These are phyloP conservation scores for Pseudofabraea citricarpa DNA, from an alignment of 2,329 filamentous ascomycete species.

Conservation along the genomic window DNA sequence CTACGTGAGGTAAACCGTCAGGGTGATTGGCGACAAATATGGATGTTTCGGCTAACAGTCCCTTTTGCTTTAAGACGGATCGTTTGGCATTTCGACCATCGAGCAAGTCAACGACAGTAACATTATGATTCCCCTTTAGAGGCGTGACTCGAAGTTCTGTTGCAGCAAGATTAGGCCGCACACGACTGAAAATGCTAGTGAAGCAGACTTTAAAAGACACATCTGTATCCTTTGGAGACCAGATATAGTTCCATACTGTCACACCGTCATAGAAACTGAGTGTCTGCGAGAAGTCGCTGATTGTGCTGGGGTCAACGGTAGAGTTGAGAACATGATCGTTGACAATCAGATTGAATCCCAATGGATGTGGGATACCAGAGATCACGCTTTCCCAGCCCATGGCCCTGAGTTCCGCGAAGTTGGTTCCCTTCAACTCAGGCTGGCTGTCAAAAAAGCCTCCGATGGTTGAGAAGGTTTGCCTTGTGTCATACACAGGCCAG, in stretches of 20 bases:
- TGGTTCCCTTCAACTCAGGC: constrained; percentile 49
- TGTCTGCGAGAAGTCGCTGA: constrained; percentile 56
- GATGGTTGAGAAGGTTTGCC: constrained; percentile 63
- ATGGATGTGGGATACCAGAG: constrained; percentile 62
- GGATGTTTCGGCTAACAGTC: constrained; percentile 38
- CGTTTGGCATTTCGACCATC: constrained; percentile 59
- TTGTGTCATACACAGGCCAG: constrained; percentile 61
- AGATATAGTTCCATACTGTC: constrained; percentile 6
- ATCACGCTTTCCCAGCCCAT: constrained; percentile 63
- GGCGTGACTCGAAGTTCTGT: constrained; percentile 8
- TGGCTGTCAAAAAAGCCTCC: constrained; percentile 63
- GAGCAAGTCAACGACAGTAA: constrained; percentile 53
- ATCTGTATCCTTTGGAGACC: constrained; percentile 32
- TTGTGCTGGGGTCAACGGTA: constrained; percentile 49
- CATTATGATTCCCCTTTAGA: constrained; percentile 25
- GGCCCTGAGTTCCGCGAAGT: constrained; percentile 58
- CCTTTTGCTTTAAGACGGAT: constrained; percentile 49
- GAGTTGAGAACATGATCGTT: constrained; percentile 53
- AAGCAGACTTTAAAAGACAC: constrained; percentile 58
- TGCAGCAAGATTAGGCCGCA: constrained; percentile 10
- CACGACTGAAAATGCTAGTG: constrained; percentile 25
- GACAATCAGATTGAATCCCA: constrained; percentile 49
- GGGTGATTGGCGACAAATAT: constrained; percentile 61
- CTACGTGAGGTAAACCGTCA: constrained; percentile 50
- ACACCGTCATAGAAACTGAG: constrained; percentile 26